A percentile compares a stretch with the other conserved stretches of the same genome.
Evolutionary conservation across 2,329 filamentous ascomycete species (phyloP).

Genomic region (Microsporum audouinii): DNA sequence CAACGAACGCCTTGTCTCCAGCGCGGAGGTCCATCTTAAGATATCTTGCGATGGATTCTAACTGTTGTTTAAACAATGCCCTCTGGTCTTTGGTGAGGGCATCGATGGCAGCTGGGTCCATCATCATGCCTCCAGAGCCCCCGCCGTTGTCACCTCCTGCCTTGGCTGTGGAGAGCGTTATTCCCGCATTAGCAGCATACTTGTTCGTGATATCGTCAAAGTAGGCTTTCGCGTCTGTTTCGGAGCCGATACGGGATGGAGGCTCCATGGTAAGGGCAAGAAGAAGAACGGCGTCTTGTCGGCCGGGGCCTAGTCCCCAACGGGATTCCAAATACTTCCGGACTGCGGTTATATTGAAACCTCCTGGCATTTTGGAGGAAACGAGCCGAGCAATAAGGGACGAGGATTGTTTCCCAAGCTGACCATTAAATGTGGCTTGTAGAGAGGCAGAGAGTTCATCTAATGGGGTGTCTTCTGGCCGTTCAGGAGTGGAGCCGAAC

Average conservation of each 20-base stretch:
- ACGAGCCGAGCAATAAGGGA: slow-evolving; percentile 89
- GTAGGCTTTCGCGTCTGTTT: slow-evolving; percentile 83
- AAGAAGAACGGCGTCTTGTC: slow-evolving; percentile 83
- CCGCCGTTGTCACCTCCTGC: slow-evolving; percentile 61
- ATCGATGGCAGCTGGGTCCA: slow-evolving; percentile 95
- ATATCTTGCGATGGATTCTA: slow-evolving; percentile 89
- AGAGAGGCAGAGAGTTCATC: slow-evolving; percentile 91
- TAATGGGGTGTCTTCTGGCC: slow-evolving; percentile 92
- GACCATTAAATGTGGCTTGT: slow-evolving; percentile 98
- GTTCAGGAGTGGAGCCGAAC: slow-evolving; percentile 95
- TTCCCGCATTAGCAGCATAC: slow-evolving; percentile 71
- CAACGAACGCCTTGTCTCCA: slow-evolving; percentile 87
- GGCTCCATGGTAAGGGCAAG: slow-evolving; percentile 91
- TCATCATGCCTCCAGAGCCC: slow-evolving; percentile 84
- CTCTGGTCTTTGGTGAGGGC: slow-evolving; percentile 94
- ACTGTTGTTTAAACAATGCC: slow-evolving; percentile 93
- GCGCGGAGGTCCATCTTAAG: slow-evolving; percentile 92
- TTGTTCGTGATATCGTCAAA: slow-evolving; percentile 81
- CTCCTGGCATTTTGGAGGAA: slow-evolving; percentile 98
- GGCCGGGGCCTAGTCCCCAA: slow-evolving; percentile 76
- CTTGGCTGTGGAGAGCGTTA: slow-evolving; percentile 64
- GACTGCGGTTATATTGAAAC: slow-evolving; percentile 94
- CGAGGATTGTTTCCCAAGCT: slow-evolving; percentile 91
- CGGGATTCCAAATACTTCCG: slow-evolving; percentile 90
- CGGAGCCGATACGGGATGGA: slow-evolving; percentile 71